Conservation (phyloP, 129 eudicot genomes). For the Escallonia rubra region DNA sequence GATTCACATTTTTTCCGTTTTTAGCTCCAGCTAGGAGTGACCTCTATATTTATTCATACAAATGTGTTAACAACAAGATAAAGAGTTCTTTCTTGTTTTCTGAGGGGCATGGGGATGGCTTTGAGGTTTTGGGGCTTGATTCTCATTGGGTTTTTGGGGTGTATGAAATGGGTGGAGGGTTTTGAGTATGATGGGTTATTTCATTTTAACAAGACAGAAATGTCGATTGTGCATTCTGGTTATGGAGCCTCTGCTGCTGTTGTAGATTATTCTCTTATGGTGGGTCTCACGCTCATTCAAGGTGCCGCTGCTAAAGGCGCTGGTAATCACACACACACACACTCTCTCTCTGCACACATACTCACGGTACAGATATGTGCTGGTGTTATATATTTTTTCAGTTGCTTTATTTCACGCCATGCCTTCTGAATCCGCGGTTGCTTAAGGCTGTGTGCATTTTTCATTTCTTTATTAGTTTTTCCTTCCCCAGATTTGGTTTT, state of each 20-base stretch:
- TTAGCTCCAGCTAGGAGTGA: not conserved
- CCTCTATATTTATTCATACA: not conserved
- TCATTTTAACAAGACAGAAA: slow-evolving; percentile 5
- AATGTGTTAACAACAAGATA: not conserved
- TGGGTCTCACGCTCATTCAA: slow-evolving; percentile 23
- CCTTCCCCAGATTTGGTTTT: too few species aligned
- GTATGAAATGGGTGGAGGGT: not conserved
- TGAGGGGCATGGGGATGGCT: not conserved
- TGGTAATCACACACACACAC: slow-evolving; percentile 10
- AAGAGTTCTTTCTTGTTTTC: not conserved
- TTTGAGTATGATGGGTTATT: slow-evolving; percentile 4
- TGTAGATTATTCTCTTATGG: not conserved
- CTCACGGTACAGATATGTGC: too few species aligned
- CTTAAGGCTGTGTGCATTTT: too few species aligned
- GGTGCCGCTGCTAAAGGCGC: slow-evolving; percentile 34
- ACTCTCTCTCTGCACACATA: not conserved
- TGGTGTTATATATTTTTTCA: too few species aligned
- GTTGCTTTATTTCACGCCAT: not conserved
- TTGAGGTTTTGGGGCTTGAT: not conserved
- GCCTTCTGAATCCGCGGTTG: too few species aligned
- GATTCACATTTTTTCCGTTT: slow-evolving; percentile 7
- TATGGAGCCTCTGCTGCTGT: slow-evolving; percentile 7
- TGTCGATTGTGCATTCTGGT: not conserved
- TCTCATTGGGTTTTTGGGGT: slow-evolving; percentile 8
- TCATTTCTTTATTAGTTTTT: too few species aligned